phyloP scores from a whole-genome alignment of 768 basidiomycete genomes.

The Rhizopogon sp. region DNA sequence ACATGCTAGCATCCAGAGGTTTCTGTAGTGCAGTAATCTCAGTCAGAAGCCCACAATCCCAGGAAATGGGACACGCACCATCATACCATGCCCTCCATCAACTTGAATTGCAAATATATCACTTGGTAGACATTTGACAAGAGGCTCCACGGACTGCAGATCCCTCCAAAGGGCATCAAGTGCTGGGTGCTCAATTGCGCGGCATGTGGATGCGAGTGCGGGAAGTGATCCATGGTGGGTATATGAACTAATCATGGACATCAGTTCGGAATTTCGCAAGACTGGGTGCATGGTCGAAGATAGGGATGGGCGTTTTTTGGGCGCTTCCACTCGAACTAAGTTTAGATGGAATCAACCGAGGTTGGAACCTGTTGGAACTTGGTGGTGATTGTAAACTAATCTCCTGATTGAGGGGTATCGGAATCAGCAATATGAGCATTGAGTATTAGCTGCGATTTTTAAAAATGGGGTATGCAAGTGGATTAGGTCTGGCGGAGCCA shows the following conservation, averaged over 20 bases:
- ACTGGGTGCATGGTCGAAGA: not conserved
- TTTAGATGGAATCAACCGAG: too few species aligned
- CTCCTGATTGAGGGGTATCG: too few species aligned
- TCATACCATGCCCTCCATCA: not conserved
- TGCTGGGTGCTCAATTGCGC: conserved; percentile 15
- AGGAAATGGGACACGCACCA: not conserved
- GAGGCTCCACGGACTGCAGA: conserved; percentile 16
- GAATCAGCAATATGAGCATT: too few species aligned
- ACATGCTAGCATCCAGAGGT: conserved; percentile 5
- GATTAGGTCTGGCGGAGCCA: too few species aligned
- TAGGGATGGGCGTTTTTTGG: too few species aligned
- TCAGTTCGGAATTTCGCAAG: not conserved
- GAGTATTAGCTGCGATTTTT: too few species aligned
- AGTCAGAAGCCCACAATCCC: not conserved
- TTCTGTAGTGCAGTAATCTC: not conserved
- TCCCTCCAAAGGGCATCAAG: conserved; percentile 20
- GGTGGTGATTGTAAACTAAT: too few species aligned
- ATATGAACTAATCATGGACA: not conserved
- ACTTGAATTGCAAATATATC: not conserved
- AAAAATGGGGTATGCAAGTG: too few species aligned
- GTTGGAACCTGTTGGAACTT: too few species aligned
- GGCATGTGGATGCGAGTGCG: conserved; percentile 19
- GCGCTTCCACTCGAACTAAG: too few species aligned
- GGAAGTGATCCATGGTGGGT: conserved; percentile 10
- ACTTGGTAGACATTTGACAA: conserved; percentile 6